phyloP scores from a whole-genome alignment of 805 yeast genomes.

The Yamadazyma paraphyllophila region DNA sequence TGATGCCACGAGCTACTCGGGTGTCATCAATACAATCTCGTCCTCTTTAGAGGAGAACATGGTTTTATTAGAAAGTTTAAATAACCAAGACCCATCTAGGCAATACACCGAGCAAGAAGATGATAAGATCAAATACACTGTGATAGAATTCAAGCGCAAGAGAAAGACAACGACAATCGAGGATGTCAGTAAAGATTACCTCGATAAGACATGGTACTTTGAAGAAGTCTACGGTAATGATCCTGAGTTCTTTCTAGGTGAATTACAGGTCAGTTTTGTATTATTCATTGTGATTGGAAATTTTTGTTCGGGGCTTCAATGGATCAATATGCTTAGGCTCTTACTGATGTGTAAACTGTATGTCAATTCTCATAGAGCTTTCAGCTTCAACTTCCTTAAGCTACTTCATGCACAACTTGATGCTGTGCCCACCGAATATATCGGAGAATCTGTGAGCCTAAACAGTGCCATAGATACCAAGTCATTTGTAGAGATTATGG shows the following conservation, averaged over 20 bases:
- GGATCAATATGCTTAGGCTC: slow-evolving; percentile 53
- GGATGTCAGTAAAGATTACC: slow-evolving; percentile 48
- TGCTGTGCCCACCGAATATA: slow-evolving; percentile 43
- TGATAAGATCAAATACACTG: slow-evolving; percentile 41
- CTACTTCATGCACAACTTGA: slow-evolving; percentile 36
- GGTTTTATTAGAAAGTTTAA: slow-evolving; percentile 35
- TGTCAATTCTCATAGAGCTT: slow-evolving; percentile 18
- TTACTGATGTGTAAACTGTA: slow-evolving; percentile 28
- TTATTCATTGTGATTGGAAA: slow-evolving; percentile 56
- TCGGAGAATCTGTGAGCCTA: slow-evolving; percentile 17
- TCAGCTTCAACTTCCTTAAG: slow-evolving; percentile 31
- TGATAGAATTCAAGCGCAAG: slow-evolving; percentile 40
- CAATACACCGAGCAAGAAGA: background rate
- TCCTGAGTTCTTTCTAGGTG: slow-evolving; percentile 41
- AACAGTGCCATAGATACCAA: slow-evolving; percentile 20
- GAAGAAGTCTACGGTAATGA: slow-evolving; percentile 33
- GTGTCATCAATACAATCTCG: slow-evolving; percentile 42
- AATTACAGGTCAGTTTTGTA: slow-evolving; percentile 52
- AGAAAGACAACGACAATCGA: slow-evolving; percentile 23
- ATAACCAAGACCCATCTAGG: slow-evolving; percentile 9
- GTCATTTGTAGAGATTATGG: slow-evolving; percentile 18
- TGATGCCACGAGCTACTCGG: slow-evolving; percentile 2
- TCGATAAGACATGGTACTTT: slow-evolving; percentile 65
- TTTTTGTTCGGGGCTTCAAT: slow-evolving; percentile 60
- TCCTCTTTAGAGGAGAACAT: slow-evolving; percentile 52